Conservation (phyloP, 371 early-diverging fungal genomes). For the Apophysomyces variabilis region DNA sequence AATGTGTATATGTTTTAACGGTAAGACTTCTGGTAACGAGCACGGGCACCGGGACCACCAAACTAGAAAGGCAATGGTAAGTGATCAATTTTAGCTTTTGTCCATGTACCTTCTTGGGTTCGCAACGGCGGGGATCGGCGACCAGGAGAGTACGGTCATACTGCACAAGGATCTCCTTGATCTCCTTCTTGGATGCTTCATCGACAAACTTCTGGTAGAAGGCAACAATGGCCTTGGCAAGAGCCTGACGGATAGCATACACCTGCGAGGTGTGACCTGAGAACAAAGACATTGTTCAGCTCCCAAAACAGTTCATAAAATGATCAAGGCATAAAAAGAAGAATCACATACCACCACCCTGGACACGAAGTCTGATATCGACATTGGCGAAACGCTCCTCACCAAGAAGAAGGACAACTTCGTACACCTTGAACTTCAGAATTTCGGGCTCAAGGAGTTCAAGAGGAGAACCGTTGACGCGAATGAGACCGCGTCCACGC, state of each 20-base stretch:
- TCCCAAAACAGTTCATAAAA: neutral
- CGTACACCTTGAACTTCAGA: conserved; percentile 98
- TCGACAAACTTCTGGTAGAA: conserved; percentile 99
- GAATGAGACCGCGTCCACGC: conserved; percentile 96
- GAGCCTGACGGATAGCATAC: conserved; percentile 99
- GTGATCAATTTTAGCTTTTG: conserved; percentile 5
- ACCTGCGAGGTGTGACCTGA: conserved; percentile 90
- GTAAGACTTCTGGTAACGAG: conserved; percentile 98
- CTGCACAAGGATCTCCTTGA: conserved; percentile 93
- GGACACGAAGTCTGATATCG: conserved; percentile 97
- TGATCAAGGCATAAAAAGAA: neutral
- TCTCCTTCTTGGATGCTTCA: conserved; percentile 99
- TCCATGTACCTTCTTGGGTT: conserved; percentile 94
- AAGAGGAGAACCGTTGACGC: conserved; percentile 98
- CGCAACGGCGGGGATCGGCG: conserved; percentile 99
- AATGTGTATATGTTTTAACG: conserved; percentile 65
- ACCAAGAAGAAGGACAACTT: conserved; percentile 97
- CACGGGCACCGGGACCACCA: conserved; percentile 99
- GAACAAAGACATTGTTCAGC: neutral
- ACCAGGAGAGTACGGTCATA: conserved; percentile 99
- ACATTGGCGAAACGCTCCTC: conserved; percentile 95
- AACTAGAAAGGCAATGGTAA: conserved; percentile 55
- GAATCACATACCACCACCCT: conserved; percentile 88
- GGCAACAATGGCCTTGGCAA: conserved; percentile 99
- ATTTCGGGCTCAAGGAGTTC: conserved; percentile 97